Percentiles rank a stretch among this genome's conserved stretches.
These are phyloP conservation scores for Xylariaceae sp. DNA, from an alignment of 2,329 filamentous ascomycete genomes.

Conservation along the genomic window DNA sequence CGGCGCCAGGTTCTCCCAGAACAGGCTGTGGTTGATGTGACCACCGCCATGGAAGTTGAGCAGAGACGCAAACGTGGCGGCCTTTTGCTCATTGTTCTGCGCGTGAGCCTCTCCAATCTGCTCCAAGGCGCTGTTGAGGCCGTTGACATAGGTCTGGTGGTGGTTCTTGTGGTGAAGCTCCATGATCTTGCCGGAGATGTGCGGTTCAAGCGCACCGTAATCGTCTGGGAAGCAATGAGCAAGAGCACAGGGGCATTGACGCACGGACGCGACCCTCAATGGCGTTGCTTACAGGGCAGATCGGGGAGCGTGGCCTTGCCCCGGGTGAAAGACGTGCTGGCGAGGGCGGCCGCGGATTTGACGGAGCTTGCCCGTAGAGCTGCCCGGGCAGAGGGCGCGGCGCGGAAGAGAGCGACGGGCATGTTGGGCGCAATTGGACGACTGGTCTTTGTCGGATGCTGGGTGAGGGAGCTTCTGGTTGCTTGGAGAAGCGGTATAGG, in stretches of 20 bases:
- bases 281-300: conserved; percentile 58
- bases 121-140: conserved; percentile 64
- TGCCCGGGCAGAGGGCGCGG: conserved; percentile 60
- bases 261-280: background rate
- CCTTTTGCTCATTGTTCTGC: conserved; percentile 39
- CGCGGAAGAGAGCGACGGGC: conserved; percentile 71
- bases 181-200: conserved; percentile 76
- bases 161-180: conserved; percentile 78
- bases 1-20: conserved; percentile 64
- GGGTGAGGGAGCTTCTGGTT: background rate
- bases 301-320: conserved; percentile 92
- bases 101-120: conserved; percentile 56
- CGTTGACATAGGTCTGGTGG: conserved; percentile 77
- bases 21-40: conserved; percentile 61
- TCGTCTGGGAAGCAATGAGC: conserved; percentile 57
- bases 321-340: conserved; percentile 70
- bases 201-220: conserved; percentile 86
- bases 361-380: conserved; percentile 60
- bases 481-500: background rate
- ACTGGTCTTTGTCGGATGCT: background rate
- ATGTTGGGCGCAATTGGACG: conserved; percentile 42
- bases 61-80: conserved; percentile 29
- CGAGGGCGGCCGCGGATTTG: conserved; percentile 57
- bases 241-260: background rate
- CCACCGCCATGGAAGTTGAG: conserved; percentile 64